Conservation (phyloP, 2,329 filamentous ascomycete species). For the Aspergillus sojae region DNA sequence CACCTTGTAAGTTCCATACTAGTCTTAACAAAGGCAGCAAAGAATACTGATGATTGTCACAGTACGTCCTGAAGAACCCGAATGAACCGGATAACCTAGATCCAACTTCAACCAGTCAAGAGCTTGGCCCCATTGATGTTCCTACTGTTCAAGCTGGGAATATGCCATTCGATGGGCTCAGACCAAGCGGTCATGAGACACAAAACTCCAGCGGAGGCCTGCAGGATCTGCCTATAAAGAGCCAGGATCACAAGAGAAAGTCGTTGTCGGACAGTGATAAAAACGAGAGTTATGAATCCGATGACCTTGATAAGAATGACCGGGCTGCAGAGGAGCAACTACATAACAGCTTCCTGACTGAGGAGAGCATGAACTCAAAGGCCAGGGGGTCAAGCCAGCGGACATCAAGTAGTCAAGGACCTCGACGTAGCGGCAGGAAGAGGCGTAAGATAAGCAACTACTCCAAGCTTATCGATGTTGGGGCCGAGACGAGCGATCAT, state of each 20-base stretch:
- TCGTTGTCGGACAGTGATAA: not conserved
- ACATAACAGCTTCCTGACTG: not conserved
- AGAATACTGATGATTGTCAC: conserved; percentile 10
- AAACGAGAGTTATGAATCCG: not conserved
- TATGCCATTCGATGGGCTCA: not conserved
- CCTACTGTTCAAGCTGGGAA: not conserved
- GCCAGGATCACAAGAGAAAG: not conserved
- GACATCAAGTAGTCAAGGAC: conserved; percentile 9
- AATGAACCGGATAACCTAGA: not conserved
- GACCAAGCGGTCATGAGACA: not conserved
- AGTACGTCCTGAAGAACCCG: conserved; percentile 15
- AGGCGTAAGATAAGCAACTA: conserved; percentile 37
- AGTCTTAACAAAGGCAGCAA: not conserved
- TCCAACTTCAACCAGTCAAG: not conserved
- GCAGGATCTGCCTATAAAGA: not conserved
- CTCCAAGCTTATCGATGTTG: conserved; percentile 33
- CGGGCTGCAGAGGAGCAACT: conserved; percentile 2
- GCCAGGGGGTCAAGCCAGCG: not conserved
- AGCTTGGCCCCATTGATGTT: conserved; percentile 3
- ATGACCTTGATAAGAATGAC: conserved; percentile 13
- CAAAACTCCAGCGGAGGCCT: not conserved
- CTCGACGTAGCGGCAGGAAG: conserved; percentile 26
- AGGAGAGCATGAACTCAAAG: not conserved
- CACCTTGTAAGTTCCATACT: conserved; percentile 30
- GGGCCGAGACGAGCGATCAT: conserved; percentile 25